A percentile compares a stretch with the other conserved stretches of the same genome.
Conservation (phyloP, 169 alveolate species). For the Babesia gibsoni region DNA sequence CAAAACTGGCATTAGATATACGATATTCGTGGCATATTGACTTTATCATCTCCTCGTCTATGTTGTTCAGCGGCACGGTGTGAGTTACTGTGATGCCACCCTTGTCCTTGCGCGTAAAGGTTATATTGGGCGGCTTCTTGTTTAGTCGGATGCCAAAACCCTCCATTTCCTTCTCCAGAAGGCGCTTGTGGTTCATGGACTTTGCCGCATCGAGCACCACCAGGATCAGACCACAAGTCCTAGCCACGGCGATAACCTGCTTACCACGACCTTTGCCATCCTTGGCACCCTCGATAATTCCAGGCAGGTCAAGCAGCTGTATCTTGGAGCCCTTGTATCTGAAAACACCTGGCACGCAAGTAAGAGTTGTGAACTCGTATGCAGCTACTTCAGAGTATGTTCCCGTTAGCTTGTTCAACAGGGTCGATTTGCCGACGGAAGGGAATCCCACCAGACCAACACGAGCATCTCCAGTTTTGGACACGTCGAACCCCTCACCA, state of each 20-base stretch:
- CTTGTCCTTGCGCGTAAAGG: constrained; percentile 70
- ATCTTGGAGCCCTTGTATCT: constrained; percentile 93
- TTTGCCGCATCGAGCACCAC: constrained; percentile 93
- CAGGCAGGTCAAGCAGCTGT: constrained; percentile 96
- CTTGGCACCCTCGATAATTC: constrained; percentile 92
- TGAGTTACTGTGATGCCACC: constrained; percentile 79
- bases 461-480: constrained; percentile 98
- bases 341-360: constrained; percentile 97
- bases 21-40: constrained; percentile 90
- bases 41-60: constrained; percentile 76
- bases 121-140: constrained; percentile 90
- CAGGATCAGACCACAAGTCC: constrained; percentile 91
- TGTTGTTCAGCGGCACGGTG: constrained; percentile 79
- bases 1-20: constrained; percentile 90
- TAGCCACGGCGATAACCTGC: constrained; percentile 97
- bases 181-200: constrained; percentile 89
- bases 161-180: constrained; percentile 93
- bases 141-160: constrained; percentile 96
- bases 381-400: constrained; percentile 96
- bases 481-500: constrained; percentile 79
- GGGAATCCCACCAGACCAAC: constrained; percentile 99
- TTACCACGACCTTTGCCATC: constrained; percentile 98
- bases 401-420: constrained; percentile 94
- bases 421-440: constrained; percentile 97
- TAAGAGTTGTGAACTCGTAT: constrained; percentile 98